These are phyloP conservation scores for Kazachstania sp. DNA, from an alignment of 1,139 yeast genomes.

Conservation along the genomic window DNA sequence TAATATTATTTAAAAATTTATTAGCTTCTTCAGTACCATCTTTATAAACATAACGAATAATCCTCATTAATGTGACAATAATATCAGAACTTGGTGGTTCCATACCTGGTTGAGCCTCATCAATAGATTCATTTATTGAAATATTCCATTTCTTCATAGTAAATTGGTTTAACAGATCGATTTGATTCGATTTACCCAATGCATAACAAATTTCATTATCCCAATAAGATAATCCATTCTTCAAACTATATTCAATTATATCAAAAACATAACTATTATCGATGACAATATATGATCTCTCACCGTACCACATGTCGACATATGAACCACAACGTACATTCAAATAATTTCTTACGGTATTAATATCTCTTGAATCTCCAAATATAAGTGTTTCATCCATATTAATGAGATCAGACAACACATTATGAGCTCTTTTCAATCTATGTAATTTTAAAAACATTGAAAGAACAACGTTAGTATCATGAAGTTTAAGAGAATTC, in stretches of 20 bases:
- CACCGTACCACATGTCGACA: conserved; percentile 15
- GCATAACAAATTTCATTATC: conserved; percentile 18
- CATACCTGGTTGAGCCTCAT: no score
- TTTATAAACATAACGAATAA: conserved; percentile 15
- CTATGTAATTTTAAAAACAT: conserved; percentile 18
- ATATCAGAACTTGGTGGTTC: conserved; percentile 14
- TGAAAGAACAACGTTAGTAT: conserved; percentile 20
- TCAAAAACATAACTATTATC: conserved; percentile 12
- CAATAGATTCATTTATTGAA: background rate
- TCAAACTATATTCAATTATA: conserved; percentile 11
- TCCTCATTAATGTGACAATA: conserved; percentile 17
- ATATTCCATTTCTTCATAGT: conserved; percentile 19
- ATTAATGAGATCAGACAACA: conserved; percentile 16
- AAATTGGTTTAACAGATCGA: conserved; percentile 13
- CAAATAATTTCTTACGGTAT: conserved; percentile 17
- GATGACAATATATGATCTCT: conserved; percentile 11
- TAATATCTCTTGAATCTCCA: conserved; percentile 10
- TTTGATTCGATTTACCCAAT: conserved; percentile 18
- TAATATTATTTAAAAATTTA: conserved; percentile 15
- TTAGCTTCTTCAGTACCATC: conserved; percentile 13
- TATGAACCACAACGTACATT: conserved; percentile 23
- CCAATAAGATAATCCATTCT: conserved; percentile 9
- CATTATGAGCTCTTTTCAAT: conserved; percentile 21
- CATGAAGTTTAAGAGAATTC: conserved; percentile 14
- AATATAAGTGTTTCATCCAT: conserved; percentile 7